A percentile compares a stretch with the other conserved stretches of the same genome.
Conservation (phyloP, 148 eudicot species). For the Nepenthes gracilis region DNA sequence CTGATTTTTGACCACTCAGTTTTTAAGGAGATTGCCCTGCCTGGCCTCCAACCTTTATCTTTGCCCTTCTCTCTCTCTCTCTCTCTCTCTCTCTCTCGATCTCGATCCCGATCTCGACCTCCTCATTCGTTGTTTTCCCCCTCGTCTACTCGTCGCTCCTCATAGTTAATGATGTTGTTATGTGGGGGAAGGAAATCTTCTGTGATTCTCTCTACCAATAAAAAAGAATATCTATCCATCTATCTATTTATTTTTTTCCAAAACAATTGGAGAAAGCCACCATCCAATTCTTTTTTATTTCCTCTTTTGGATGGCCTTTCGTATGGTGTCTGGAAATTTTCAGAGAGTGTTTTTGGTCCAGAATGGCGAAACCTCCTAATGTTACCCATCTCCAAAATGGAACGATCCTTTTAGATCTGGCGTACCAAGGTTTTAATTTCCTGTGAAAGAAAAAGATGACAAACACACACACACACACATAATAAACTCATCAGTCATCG, state of each 20-base stretch:
- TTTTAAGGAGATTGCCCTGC: too few relatives aligned
- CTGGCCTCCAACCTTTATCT: conserved; percentile 1
- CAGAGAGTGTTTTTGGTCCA: conserved; percentile 7
- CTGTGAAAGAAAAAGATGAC: conserved; percentile 39
- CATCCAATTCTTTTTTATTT: too few relatives aligned
- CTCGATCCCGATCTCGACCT: not conserved
- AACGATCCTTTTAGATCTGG: conserved; percentile 34
- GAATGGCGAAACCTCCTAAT: conserved; percentile 12
- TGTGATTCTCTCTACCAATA: too few relatives aligned
- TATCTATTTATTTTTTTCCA: too few relatives aligned
- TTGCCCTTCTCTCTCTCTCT: not conserved
- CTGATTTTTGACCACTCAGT: too few relatives aligned
- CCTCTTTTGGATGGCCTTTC: not conserved
- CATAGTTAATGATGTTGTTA: too few relatives aligned
- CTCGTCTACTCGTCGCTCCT: not conserved
- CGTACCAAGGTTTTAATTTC: conserved; percentile 53
- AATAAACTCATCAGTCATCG: conserved; percentile 48
- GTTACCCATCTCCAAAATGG: conserved; percentile 28
- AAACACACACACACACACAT: conserved; percentile 18
- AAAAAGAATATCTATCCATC: too few relatives aligned
- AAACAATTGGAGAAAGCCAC: too few relatives aligned
- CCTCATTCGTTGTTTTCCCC: not conserved
- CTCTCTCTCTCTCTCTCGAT: not conserved
- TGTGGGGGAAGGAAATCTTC: not conserved
- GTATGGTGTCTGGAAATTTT: conserved; percentile 2